A percentile compares a stretch with the other conserved stretches of the same genome.
These are phyloP conservation scores for Mediolabrus comicus DNA, from an alignment of 108 stramenopile genomes.

Conservation along the genomic window DNA sequence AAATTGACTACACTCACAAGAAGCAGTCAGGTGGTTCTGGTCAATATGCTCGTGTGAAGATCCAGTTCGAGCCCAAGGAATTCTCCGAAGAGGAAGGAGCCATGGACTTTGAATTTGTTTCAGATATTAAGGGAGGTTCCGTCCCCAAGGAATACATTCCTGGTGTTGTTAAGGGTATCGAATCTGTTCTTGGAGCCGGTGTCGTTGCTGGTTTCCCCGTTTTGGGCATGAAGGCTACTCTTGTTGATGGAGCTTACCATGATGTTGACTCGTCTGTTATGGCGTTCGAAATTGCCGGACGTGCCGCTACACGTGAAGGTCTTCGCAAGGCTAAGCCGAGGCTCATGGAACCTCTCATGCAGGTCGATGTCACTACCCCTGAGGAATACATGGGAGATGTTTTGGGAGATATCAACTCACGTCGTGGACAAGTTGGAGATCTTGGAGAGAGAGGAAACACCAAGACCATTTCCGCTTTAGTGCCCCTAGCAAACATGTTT, in stretches of 20 bases:
- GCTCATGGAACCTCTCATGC: conserved; percentile 98
- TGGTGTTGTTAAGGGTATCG: conserved; percentile 97
- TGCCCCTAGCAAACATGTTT: conserved; percentile 99
- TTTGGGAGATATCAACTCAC: conserved; percentile 96
- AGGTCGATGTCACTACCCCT: conserved; percentile 96
- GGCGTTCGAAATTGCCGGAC: conserved; percentile 93
- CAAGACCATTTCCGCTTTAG: conserved; percentile 91
- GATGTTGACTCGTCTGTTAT: conserved; percentile 90
- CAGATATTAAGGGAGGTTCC: conserved; percentile 96
- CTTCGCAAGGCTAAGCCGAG: conserved; percentile 94
- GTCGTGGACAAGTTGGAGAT: conserved; percentile 94
- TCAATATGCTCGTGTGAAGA: conserved; percentile 96
- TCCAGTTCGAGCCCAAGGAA: conserved; percentile 92
- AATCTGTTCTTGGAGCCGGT: conserved; percentile 89
- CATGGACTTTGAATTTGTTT: conserved; percentile 93
- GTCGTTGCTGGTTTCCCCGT: conserved; percentile 97
- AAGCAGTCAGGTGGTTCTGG: conserved; percentile 98
- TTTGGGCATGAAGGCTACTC: conserved; percentile 93
- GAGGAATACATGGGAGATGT: conserved; percentile 99
- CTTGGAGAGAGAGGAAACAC: conserved; percentile 94
- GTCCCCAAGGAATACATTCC: conserved; percentile 99
- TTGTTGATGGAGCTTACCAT: conserved; percentile 89
- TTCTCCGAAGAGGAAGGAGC: conserved; percentile 83
- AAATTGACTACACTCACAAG: conserved; percentile 98
- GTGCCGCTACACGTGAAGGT: conserved; percentile 93